Evolutionary conservation across 345 rosid genomes (phyloP), one percentile per base, ranked within the genome.

Genomic region (Rubroshorea leprosula): DNA sequence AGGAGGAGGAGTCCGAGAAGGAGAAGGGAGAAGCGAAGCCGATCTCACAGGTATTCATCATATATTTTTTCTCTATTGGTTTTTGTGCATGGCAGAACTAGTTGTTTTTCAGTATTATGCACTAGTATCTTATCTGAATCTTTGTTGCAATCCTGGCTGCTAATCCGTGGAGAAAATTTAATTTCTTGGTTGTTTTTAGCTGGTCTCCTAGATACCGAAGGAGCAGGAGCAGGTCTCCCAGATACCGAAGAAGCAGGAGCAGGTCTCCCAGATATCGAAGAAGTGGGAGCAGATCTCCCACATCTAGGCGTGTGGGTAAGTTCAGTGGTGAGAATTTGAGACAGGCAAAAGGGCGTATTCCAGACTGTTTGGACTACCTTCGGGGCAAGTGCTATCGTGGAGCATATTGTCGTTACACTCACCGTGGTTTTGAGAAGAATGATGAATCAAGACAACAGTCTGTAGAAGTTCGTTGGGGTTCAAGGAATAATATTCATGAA

Each of bases 311-410:
- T 58, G 35, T 38, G 1, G 60, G 61, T 47, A 69, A 68, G 29
- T 57, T 61, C 12, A 23, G 51, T 44, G 58, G 57, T 57, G 67
- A 66, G 56, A 66, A 39, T 65, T 46, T 25, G 19, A 67, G 75
- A 63, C 22, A 60, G 60, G 72, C 39, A 39, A 79, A 64, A 52
- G 68, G 71, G 59, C 78, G 63, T 49, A 64, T 47, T 59, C 69
- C 55, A 25, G 69, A 59, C 16, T 84, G 90, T 69, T 81, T 84
- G 65, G 76, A 84, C 70, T 84, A 74, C 66, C 68, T 59, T 51
- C 76, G 83, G 17, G 83, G 90, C 54, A 77, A 64, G 75, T 84
- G 90, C 70, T 61, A 71, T 21, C 87, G 87, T 7, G 87, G 85
- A 60, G 71, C 77, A 23, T 72, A 79, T 19, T 84, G 87, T 63